Percentiles rank a stretch among this genome's conserved stretches.
These are phyloP conservation scores for Cruciata laevipes DNA, from an alignment of 257 asterid genomes.

Conservation along the genomic window DNA sequence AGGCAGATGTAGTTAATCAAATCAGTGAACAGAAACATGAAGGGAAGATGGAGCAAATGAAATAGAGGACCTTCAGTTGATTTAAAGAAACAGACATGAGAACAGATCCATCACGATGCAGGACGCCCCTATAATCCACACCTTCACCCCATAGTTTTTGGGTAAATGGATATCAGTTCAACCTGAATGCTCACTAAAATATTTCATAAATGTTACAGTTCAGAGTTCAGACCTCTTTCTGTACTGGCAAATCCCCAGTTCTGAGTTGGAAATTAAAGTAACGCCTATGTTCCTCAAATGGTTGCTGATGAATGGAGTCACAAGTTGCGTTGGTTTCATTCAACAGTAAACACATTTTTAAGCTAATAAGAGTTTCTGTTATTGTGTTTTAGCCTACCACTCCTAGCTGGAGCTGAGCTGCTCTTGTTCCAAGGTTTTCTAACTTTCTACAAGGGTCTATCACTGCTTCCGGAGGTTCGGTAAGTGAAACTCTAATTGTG, in stretches of 20 bases:
- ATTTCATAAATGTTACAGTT: conserved; percentile 8
- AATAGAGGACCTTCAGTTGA: conserved; percentile 67
- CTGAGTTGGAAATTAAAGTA: conserved; percentile 96
- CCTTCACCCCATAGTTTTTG: conserved; percentile 70
- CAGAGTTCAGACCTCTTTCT: conserved; percentile 74
- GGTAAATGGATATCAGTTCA: conserved; percentile 12
- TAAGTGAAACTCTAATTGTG: conserved; percentile 93
- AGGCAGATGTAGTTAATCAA: background rate
- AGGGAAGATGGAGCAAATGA: background rate
- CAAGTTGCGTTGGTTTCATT: conserved; percentile 6
- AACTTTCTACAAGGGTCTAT: conserved; percentile 94
- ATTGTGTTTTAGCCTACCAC: conserved; percentile 55
- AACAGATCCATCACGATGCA: conserved; percentile 99
- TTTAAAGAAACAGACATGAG: conserved; percentile 87
- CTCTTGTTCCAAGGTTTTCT: conserved; percentile 92
- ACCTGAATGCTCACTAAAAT: background rate
- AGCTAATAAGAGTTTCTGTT: conserved; percentile 4
- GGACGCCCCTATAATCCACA: conserved; percentile 92
- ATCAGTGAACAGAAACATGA: background rate
- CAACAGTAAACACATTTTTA: conserved; percentile 15
- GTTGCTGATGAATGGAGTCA: conserved; percentile 42
- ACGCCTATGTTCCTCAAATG: conserved; percentile 83
- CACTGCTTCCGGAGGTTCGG: conserved; percentile 93
- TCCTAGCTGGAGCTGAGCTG: conserved; percentile 92
- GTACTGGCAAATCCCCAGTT: conserved; percentile 84